phyloP scores from a whole-genome alignment of 306 rosid species.

The Arachis stenosperma region DNA sequence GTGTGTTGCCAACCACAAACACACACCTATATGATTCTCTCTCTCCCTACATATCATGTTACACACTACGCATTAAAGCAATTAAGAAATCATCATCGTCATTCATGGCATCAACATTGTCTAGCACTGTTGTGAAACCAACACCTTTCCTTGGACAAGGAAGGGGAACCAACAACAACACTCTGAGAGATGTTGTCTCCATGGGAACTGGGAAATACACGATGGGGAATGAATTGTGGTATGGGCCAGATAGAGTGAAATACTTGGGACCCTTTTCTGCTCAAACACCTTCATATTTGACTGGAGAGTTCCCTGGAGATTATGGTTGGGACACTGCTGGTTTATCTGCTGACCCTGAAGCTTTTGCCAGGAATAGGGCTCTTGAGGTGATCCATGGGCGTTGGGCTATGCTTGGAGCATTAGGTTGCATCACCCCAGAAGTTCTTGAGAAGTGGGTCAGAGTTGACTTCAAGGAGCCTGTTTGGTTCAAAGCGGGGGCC shows the following conservation, averaged over 20 bases:
- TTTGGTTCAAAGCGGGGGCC: slow-evolving; percentile 94
- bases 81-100: slow-evolving; percentile 35
- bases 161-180: slow-evolving; percentile 49
- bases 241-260: slow-evolving; percentile 91
- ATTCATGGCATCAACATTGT: slow-evolving; percentile 77
- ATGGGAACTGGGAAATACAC: slow-evolving; percentile 76
- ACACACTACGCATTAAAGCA: slow-evolving; percentile 30
- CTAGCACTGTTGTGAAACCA: slow-evolving; percentile 69
- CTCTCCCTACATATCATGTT: slow-evolving; percentile 42
- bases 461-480: slow-evolving; percentile 89
- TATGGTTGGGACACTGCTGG: slow-evolving; percentile 96
- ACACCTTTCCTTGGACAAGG: slow-evolving; percentile 77
- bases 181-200: slow-evolving; percentile 76
- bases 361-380: slow-evolving; percentile 90
- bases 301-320: slow-evolving; percentile 85
- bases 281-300: slow-evolving; percentile 83
- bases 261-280: slow-evolving; percentile 92
- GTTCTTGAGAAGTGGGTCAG: slow-evolving; percentile 67
- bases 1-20: slow-evolving; percentile 34
- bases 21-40: slow-evolving; percentile 32
- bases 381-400: slow-evolving; percentile 96
- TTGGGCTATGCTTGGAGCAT: slow-evolving; percentile 98
- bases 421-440: slow-evolving; percentile 94
- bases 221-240: slow-evolving; percentile 87
- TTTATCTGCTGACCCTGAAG: slow-evolving; percentile 89